These are phyloP conservation scores for Vinca major DNA, from an alignment of 305 asterid genomes.

Conservation along the genomic window DNA sequence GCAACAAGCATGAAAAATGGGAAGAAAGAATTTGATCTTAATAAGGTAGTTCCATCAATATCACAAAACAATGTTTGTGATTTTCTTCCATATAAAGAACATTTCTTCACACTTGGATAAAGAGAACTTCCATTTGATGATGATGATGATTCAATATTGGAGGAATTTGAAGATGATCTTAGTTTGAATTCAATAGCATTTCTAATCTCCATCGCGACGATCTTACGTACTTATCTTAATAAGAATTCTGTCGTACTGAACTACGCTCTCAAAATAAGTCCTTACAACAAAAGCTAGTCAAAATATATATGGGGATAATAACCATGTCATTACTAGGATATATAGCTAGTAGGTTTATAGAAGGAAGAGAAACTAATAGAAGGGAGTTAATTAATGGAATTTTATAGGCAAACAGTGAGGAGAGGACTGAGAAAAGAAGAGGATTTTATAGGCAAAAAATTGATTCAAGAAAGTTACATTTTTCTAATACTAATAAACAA, in stretches of 20 bases:
- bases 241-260: no score
- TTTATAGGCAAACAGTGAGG: neutral
- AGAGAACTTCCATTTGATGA: constrained; percentile 10
- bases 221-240: no score
- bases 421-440: neutral
- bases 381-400: no score
- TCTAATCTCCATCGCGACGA: neutral
- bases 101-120: constrained; percentile 33
- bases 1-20: constrained; percentile 89
- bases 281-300: neutral
- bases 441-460: neutral
- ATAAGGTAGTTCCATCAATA: constrained; percentile 30
- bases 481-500: no score
- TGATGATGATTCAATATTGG: neutral
- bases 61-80: constrained; percentile 43
- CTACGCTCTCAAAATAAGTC: neutral
- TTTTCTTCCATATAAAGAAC: constrained; percentile 16
- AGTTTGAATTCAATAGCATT: neutral
- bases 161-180: neutral
- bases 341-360: neutral
- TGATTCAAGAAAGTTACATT: no score
- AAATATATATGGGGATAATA: no score
- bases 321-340: neutral
- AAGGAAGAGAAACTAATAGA: neutral
- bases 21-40: constrained; percentile 47